Base-by-base conservation (phyloP, 1,284 basidiomycete genomes). In the Ustilago nuda region DNA sequence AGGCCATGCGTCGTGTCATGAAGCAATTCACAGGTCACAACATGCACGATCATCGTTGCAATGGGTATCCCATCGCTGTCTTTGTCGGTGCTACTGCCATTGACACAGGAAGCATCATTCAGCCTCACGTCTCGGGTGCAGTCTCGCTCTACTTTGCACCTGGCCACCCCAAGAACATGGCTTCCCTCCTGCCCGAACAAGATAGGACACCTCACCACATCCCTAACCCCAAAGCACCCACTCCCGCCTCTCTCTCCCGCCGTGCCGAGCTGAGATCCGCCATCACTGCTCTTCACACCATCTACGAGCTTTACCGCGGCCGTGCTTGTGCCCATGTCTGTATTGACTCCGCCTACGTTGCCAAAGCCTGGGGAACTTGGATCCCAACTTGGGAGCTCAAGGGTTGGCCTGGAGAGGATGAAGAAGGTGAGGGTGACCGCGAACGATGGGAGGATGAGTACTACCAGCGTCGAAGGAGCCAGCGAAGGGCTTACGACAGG, bases 331-430 rank as follows among this genome's bases (percentile, higher is more conserved):
- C 76, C 3, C 81, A 83, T 58, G 63, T 83, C 32, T 83, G 81
- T 68, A 79, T 83, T 48, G 80, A 81, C 61, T 77, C 73, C 32
- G 74, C 80, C 2, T 83, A 83, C 66, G 78, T 81, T 15, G 81
- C 81, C 64, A 83, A 83, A 59, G 81, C 81, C 2, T 83, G 81
- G 81, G 80, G 78, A 12, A 71, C 73, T 8, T 83, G 81, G 81
- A 83, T 83, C 33, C 81, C 81, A 3, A 61, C 72, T 12, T 83
- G 81, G 81, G 81, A 83, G 59, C 54, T 59, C 56, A 56, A 74
- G 27, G 81, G 81, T 23, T 83, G 81, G 81, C 80, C 81, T 1
- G 80, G 78, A 33, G 76, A 76, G 63, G 70, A 76, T 46, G 67
- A 73, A 43, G 66, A 72, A 41, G n/a, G 30, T n/a, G 66, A 66